Evolutionary conservation across 768 basidiomycete genomes (phyloP).

Genomic region (Auricularia heimuer): DNA sequence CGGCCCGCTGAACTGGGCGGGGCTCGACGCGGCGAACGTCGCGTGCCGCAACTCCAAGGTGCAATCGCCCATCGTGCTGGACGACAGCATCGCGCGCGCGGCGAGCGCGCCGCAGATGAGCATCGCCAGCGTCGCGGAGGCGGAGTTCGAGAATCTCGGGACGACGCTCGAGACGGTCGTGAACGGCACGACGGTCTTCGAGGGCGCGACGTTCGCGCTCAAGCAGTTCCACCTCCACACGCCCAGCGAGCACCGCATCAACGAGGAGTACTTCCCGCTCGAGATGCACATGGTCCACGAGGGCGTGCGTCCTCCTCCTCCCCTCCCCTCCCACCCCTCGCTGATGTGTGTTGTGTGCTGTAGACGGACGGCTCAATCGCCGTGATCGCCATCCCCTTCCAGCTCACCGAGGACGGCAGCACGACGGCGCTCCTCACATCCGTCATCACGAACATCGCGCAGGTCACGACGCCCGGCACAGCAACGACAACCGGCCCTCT

Average conservation of each 20-base stretch:
- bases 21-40: not conserved
- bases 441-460: not conserved
- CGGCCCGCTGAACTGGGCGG: slow-evolving; percentile 1
- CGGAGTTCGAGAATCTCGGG: not conserved
- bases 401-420: slow-evolving; percentile 1
- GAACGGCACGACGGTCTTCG: not conserved
- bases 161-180: slow-evolving; percentile 1
- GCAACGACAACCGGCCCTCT: not conserved
- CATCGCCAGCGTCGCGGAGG: not conserved
- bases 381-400: slow-evolving; percentile 1
- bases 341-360: not conserved
- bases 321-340: not conserved
- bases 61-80: not conserved
- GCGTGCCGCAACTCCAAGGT: not conserved
- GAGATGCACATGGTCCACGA: slow-evolving; percentile 2
- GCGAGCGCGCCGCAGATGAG: not conserved
- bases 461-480: not conserved
- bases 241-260: not conserved
- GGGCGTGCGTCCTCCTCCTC: not conserved
- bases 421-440: not conserved
- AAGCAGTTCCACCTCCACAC: slow-evolving; percentile 1
- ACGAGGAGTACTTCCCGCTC: slow-evolving; percentile 1
- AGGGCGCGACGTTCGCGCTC: not conserved
- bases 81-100: not conserved
- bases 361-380: not conserved